Base-by-base conservation (phyloP, 2,329 filamentous ascomycete species). In the Hymenoscyphus occultus region DNA sequence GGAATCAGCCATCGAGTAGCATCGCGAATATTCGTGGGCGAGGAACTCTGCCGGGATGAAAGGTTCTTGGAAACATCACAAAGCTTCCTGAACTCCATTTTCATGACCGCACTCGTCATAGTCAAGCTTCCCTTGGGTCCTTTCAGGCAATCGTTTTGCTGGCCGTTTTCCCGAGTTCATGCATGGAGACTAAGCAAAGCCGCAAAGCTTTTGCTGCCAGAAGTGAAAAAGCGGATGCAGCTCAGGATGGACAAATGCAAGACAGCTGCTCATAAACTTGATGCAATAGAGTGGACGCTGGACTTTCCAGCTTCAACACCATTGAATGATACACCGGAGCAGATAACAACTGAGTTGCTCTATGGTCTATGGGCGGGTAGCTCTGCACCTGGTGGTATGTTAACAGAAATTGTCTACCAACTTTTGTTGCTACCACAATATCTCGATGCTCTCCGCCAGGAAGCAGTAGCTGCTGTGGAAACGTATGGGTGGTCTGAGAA, bases 241-340 rank as follows among this genome's bases (percentile, higher is more conserved):
- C 12, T 9, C 10, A 51, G 39, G 39, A 22, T 22, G 22, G 22
- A 22, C 22, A 22, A 22, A 22, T 22, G 22, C 22, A n/a, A 7
- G 5, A 16, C n/a, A 31, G 9, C 9, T 12, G 22, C 10, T 2
- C 13, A 56, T 10, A 16, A 22, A 9, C 39, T 61, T 13, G 59
- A 61, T 51, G 59, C 59, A 14, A 48, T 61, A n/a, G 39, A 45
- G n/a, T 61, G 59, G 59, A 61, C 40, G 5, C 14, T 61, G 5
- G 56, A 58, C 31, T 35, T 32, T 35, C 19, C n/a, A 10, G n/a
- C 19, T 10, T 10, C 5, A 5, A 5, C 6, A 12, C 13, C 40
- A 12, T 45, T 28, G 2, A 14, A 28, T 16, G 12, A 31, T 32
- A 35, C n/a, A 10, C 56, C 56, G 10, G 28, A 58, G 28, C 16